Base-by-base conservation (phyloP, 495 filamentous ascomycete species). In the Stereocaulon alpinum region DNA sequence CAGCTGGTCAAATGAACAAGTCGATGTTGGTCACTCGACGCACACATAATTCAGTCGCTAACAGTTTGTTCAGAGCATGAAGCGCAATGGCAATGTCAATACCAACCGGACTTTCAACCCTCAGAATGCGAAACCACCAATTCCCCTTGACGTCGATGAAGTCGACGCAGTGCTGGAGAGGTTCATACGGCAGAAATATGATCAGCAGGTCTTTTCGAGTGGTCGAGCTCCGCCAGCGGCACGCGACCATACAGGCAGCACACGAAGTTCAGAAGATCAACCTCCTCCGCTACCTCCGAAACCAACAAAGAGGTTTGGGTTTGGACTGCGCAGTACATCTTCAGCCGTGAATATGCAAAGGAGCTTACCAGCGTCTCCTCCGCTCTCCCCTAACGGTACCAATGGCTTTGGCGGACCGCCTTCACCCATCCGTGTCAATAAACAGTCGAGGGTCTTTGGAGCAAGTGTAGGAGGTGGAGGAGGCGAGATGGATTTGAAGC, bases 161-260 rank as follows among this genome's bases (percentile, higher is more conserved):
- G 83, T 87, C 51, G 94, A 97, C 65, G 82, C 87, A 17, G 87
- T 85, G 41, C 89, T 98, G 86, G 93, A 98, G 73, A 82, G 86
- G 49, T 96, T 88, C 68, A 95, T 98, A 64, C 80, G 92, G 47
- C 83, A 91, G 62, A 98, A 98, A 73, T 98, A 98, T 69, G 82
- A 94, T 70, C 76, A 85, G 59, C 77, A 74, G 62, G 72, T 67
- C 40, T 78, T 82, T 70, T 81, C 80, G 70, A 73, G 76, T 63
- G 76, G 78, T 45, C 56, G 62, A 27, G 47, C 65, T 9, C 64
- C 67, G 14, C 52, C 69, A 40, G 60, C 66, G 27, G 62, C 65
- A 37, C 69, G 73, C 41, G 70, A 79, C 30, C 67, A 81, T 63
- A 80, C 77, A 18, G 77, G 76, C 27, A 79, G 77, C 63, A 77